These are phyloP conservation scores for Cadophora malorum DNA, from an alignment of 2,329 filamentous ascomycete species.

Conservation along the genomic window DNA sequence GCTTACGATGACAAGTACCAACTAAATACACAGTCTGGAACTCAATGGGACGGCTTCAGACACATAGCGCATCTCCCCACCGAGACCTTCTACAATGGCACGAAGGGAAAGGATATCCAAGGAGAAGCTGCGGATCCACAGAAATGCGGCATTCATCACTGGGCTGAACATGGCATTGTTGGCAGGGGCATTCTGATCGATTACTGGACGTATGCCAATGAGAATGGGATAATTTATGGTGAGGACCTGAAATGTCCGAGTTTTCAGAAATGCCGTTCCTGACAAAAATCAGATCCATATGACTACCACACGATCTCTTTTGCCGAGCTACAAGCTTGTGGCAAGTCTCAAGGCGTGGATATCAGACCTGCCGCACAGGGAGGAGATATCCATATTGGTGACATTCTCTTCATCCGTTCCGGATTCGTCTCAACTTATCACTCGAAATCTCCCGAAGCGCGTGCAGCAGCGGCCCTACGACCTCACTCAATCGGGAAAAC, in stretches of 20 bases:
- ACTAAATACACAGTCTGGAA: constrained; percentile 64
- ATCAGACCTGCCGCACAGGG: constrained; percentile 50
- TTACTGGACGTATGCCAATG: constrained; percentile 53
- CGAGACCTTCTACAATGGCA: constrained; percentile 42
- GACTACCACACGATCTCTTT: constrained; percentile 41
- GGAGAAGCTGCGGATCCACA: constrained; percentile 37
- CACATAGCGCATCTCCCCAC: constrained; percentile 46
- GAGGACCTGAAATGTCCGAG: not conserved
- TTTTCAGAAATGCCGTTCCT: not conserved
- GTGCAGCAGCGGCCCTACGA: constrained; percentile 48
- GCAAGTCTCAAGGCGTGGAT: constrained; percentile 43
- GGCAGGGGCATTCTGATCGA: constrained; percentile 62
- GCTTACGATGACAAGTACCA: constrained; percentile 66
- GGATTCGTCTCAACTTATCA: constrained; percentile 52
- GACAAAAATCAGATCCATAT: constrained; percentile 39
- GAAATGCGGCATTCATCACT: constrained; percentile 44
- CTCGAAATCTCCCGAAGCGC: constrained; percentile 48
- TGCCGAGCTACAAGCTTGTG: constrained; percentile 39
- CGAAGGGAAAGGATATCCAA: constrained; percentile 40
- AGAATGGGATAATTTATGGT: constrained; percentile 48
- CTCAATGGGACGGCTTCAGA: constrained; percentile 63
- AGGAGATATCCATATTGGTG: constrained; percentile 57
- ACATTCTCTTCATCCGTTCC: constrained; percentile 57
- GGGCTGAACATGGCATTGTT: constrained; percentile 55
- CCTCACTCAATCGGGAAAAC: constrained; percentile 48